phyloP scores from a whole-genome alignment of 2,329 filamentous ascomycete genomes.

The Pestalotiopsis sp. region DNA sequence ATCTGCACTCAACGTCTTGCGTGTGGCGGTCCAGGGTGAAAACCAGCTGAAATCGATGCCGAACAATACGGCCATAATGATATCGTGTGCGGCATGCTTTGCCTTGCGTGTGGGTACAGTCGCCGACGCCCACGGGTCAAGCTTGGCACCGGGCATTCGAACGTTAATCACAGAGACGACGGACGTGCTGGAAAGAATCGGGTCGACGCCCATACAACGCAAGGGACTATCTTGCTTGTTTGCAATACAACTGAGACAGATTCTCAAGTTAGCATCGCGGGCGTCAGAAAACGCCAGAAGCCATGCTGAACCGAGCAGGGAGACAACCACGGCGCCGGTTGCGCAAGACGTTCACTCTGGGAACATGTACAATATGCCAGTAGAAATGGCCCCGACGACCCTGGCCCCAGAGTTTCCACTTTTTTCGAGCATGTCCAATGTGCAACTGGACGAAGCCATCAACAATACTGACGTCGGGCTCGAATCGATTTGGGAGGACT shows the following conservation, averaged over 20 bases:
- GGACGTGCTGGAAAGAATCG: constrained; percentile 69
- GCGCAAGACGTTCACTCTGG: constrained; percentile 22
- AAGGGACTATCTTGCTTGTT: constrained; percentile 67
- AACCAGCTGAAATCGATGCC: constrained; percentile 73
- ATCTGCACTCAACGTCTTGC: constrained; percentile 74
- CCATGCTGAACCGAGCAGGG: constrained; percentile 22
- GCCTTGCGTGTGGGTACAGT: constrained; percentile 66
- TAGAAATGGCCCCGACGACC: constrained; percentile 24
- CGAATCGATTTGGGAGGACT: constrained; percentile 34
- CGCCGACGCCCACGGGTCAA: constrained; percentile 55
- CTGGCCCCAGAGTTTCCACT: constrained; percentile 31
- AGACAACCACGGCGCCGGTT: constrained; percentile 19
- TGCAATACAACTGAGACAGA: constrained; percentile 55
- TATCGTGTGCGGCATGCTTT: constrained; percentile 73
- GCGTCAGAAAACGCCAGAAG: constrained; percentile 24
- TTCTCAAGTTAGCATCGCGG: constrained; percentile 39
- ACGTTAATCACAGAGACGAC: constrained; percentile 70
- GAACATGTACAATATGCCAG: constrained; percentile 23
- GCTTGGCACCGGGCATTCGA: constrained; percentile 64
- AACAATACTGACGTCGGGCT: constrained; percentile 35
- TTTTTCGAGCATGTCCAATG: constrained; percentile 38
- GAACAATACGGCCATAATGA: constrained; percentile 80
- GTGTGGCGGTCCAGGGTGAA: constrained; percentile 73
- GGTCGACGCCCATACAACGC: constrained; percentile 65
- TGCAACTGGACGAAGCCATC: constrained; percentile 36